Evolutionary conservation across 805 yeast species (phyloP), one percentile per base, ranked within the genome.

Genomic region (Ogataea polymorpha): DNA sequence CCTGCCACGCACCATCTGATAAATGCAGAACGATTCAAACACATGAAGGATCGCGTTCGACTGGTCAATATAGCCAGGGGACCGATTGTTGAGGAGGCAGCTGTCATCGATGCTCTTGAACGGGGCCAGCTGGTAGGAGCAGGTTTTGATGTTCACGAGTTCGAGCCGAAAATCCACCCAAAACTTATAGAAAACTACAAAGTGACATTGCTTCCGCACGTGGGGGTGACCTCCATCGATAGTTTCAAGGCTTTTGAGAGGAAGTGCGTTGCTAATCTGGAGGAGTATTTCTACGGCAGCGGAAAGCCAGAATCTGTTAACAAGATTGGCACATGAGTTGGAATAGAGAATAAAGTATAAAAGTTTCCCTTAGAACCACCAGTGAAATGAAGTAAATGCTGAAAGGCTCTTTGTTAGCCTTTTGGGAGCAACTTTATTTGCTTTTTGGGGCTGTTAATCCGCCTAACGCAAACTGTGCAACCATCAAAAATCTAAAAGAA

Each of bases 131-230:
- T 67, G 16, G 67, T 66, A 10, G 71, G 72, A 20, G 70, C 68
- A 12, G 72, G 71, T 0, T 65, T 67, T 46, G 72, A 67, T 49
- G 72, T 67, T 12, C 68, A 65, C 42, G 72, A 67, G 42, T 66
- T 66, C 48, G 72, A 67, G 48, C 72, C 72, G 10, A 54, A 58
- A 40, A 62, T 67, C 12, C 53, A 59, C 35, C 58, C 60, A 24
- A 59, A 55, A 35, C 43, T 67, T 13, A 33, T 67, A 25, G 44
- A 52, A 8, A 65, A 66, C 41, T 66, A 61, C 53, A 65, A 54
- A 42, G 55, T 67, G 16, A 62, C 70, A 2, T 28, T 67, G 26
- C 50, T 64, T 11, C 72, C 71, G 6, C 72, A 67, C 42, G 50
- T 55, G 25, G 72, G 71, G 14, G 71, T 56, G 20, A 58, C 66